Conservation (phyloP, 805 yeast genomes). For the Pichia manshurica region DNA sequence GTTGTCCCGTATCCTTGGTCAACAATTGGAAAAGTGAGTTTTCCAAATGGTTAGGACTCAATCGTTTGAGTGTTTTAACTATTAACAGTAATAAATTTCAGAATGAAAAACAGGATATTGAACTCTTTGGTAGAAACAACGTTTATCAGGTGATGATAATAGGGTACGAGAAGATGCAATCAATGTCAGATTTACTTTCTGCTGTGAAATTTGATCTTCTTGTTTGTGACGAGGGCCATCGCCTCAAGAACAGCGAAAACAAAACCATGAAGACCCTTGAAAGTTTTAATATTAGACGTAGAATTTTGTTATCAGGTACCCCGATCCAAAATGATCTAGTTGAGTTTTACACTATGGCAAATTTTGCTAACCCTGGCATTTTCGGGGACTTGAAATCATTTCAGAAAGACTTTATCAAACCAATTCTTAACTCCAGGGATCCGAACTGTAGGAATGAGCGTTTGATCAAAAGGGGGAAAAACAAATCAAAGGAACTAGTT, state of each 20-base stretch:
- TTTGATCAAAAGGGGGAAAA: constrained; percentile 51
- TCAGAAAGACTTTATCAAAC: constrained; percentile 58
- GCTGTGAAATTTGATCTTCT: constrained; percentile 54
- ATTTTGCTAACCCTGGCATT: constrained; percentile 80
- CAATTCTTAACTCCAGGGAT: constrained; percentile 69
- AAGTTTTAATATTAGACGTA: constrained; percentile 45
- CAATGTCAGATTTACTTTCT: constrained; percentile 44
- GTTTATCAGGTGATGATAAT: constrained; percentile 79
- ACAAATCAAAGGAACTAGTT: constrained; percentile 57
- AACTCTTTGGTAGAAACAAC: constrained; percentile 56
- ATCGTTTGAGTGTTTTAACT: constrained; percentile 61
- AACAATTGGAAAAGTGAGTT: constrained; percentile 87
- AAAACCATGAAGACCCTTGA: constrained; percentile 64
- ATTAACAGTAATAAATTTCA: constrained; percentile 44
- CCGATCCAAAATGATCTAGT: constrained; percentile 79
- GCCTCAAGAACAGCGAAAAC: constrained; percentile 69
- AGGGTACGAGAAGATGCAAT: constrained; percentile 78
- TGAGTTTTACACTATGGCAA: constrained; percentile 76
- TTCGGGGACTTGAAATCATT: constrained; percentile 56
- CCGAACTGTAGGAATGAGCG: constrained; percentile 47
- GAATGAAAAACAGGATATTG: constrained; percentile 52
- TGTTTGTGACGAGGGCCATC: constrained; percentile 94
- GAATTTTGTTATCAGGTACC: constrained; percentile 61
- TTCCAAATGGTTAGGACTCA: constrained; percentile 75
- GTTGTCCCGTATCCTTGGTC: constrained; percentile 87